Percentiles rank a stretch among this genome's conserved stretches.
Evolutionary conservation across 2,329 filamentous ascomycete species (phyloP).

Genomic region (Lasiodiplodia hormozganensis): DNA sequence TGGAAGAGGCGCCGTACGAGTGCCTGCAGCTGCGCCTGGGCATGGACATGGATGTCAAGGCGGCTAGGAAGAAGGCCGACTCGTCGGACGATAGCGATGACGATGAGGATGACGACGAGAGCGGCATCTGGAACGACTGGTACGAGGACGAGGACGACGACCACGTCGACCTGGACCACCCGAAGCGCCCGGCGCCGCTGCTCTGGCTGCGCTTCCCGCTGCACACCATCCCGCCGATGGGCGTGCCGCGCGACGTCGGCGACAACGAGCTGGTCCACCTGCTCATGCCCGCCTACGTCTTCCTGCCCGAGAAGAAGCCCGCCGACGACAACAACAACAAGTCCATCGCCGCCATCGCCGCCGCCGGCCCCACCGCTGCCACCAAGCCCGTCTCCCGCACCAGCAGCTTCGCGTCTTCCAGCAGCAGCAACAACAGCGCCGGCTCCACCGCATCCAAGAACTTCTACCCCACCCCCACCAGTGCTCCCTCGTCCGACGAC

Average conservation of each 20-base stretch:
- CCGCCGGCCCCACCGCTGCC: too few species aligned
- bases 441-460: not conserved
- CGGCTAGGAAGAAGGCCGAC: not conserved
- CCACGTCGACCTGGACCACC: not conserved
- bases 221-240: not conserved
- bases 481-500: too few species aligned
- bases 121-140: not conserved
- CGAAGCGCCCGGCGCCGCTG: not conserved
- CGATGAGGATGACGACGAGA: not conserved
- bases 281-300: not conserved
- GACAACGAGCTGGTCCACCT: not conserved
- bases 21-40: constrained; percentile 4
- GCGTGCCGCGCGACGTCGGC: not conserved
- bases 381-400: not conserved
- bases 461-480: not conserved
- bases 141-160: not conserved
- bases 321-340: not conserved
- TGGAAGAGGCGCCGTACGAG: not conserved
- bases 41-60: not conserved
- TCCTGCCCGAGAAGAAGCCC: not conserved
- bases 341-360: too few species aligned
- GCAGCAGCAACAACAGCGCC: too few species aligned
- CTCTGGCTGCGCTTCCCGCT: constrained; percentile 11
- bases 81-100: not conserved
- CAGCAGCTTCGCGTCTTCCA: not conserved